A percentile compares a stretch with the other conserved stretches of the same genome.
Conservation (phyloP, 2,329 filamentous ascomycete species). For the Trichoderma asperellum region DNA sequence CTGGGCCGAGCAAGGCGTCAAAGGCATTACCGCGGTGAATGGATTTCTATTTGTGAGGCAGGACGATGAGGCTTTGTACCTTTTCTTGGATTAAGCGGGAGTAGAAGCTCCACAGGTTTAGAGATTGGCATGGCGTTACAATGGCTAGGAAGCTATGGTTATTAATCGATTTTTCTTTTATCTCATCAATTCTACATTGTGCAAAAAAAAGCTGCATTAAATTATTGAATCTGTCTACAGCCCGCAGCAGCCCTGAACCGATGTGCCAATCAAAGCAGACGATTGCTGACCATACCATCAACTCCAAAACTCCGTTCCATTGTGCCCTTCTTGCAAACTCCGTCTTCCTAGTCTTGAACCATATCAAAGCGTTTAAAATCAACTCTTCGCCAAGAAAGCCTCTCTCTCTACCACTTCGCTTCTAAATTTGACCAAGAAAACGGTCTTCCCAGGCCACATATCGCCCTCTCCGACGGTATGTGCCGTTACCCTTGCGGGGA, state of each 20-base stretch:
- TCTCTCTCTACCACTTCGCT: conserved; percentile 91
- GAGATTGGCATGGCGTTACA: conserved; percentile 18
- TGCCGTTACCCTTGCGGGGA: conserved; percentile 85
- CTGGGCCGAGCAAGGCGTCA: conserved; percentile 17
- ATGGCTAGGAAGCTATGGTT: not conserved
- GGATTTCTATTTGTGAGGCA: not conserved
- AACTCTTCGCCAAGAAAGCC: conserved; percentile 70
- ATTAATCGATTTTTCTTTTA: not conserved
- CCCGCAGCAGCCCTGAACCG: not conserved
- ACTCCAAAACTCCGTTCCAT: conserved; percentile 34
- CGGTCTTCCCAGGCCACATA: conserved; percentile 95
- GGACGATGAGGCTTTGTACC: not conserved
- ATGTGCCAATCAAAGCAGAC: not conserved
- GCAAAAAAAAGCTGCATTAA: not conserved
- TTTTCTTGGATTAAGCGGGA: not conserved
- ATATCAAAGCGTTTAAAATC: not conserved
- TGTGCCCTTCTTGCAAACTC: conserved; percentile 12
- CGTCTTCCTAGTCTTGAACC: not conserved
- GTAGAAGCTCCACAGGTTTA: not conserved
- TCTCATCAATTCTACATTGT: not conserved
- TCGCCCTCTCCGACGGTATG: conserved; percentile 76
- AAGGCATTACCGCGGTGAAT: conserved; percentile 35
- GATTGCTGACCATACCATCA: conserved; percentile 23
- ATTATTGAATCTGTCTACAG: not conserved
- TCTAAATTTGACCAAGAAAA: conserved; percentile 92